A percentile compares a stretch with the other conserved stretches of the same genome.
Conservation (phyloP, 176 grass and related monocot species). For the Phragmites australis region DNA sequence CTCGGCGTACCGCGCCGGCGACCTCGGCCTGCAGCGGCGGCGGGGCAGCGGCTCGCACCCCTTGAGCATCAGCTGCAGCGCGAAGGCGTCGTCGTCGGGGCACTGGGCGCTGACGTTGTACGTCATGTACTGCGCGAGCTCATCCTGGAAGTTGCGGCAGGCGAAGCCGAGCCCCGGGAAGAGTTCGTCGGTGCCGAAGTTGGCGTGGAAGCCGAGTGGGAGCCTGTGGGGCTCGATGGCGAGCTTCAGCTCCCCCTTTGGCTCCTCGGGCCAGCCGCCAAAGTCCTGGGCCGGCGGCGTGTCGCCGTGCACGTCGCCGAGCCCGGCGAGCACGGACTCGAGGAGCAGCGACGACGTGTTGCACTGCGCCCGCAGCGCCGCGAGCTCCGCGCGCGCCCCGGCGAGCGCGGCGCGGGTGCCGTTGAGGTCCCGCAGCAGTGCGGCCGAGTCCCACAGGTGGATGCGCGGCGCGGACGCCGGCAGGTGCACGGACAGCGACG, state of each 20-base stretch:
- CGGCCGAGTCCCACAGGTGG: constrained; percentile 71
- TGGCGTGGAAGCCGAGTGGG: constrained; percentile 55
- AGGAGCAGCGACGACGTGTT: constrained; percentile 59
- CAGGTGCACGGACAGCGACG: constrained; percentile 51
- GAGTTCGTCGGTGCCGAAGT: constrained; percentile 71
- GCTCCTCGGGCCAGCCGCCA: constrained; percentile 60
- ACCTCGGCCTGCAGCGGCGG: constrained; percentile 65
- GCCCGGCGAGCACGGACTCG: constrained; percentile 59
- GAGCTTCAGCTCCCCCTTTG: constrained; percentile 55
- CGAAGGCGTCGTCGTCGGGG: constrained; percentile 60
- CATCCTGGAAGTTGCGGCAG: constrained; percentile 80
- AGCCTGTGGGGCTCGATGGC: constrained; percentile 70
- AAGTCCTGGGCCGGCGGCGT: constrained; percentile 17
- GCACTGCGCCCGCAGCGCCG: constrained; percentile 55
- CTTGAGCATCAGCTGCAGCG: constrained; percentile 70
- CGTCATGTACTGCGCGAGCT: constrained; percentile 58
- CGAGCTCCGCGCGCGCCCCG: constrained; percentile 30
- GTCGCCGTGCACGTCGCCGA: constrained; percentile 59
- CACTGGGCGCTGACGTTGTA: constrained; percentile 58
- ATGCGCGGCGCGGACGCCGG: constrained; percentile 59
- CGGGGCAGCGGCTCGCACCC: constrained; percentile 88
- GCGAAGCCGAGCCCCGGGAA: constrained; percentile 61
- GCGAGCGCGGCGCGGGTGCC: constrained; percentile 52
- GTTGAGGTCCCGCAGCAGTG: constrained; percentile 64
- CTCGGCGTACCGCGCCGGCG: constrained; percentile 50